Conservation (phyloP, 345 rosid species). For the Triadica sebifera region DNA sequence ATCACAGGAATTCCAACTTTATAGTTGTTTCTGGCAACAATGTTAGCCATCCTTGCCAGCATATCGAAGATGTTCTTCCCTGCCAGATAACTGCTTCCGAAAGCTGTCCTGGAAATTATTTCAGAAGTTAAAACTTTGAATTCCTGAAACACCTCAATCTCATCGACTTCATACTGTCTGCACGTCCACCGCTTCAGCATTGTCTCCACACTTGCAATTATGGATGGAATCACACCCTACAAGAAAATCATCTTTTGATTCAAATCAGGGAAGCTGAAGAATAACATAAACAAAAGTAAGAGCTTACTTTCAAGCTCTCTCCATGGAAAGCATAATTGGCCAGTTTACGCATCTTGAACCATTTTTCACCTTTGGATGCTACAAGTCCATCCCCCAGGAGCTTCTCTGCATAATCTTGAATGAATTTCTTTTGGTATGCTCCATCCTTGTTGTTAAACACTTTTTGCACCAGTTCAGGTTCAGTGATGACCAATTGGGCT, state of each 20-base stretch:
- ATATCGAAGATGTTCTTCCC: constrained; percentile 13
- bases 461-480: constrained; percentile 15
- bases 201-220: constrained; percentile 15
- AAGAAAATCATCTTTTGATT: no score
- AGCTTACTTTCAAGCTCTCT: constrained; percentile 21
- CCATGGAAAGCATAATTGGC: constrained; percentile 24
- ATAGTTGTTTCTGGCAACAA: background rate
- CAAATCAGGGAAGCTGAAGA: background rate
- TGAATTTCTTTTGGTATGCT: background rate
- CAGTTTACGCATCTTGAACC: constrained; percentile 22
- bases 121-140: constrained; percentile 18
- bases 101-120: constrained; percentile 17
- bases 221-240: constrained; percentile 17
- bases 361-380: constrained; percentile 20
- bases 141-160: constrained; percentile 15
- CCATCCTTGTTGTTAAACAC: constrained; percentile 20
- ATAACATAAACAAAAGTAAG: no score
- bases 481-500: constrained; percentile 15
- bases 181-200: constrained; percentile 17
- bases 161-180: background rate
- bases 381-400: constrained; percentile 17
- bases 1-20: constrained; percentile 17
- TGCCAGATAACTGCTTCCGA: constrained; percentile 18
- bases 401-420: background rate
- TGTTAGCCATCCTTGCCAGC: background rate